Percentiles rank a stretch among this genome's conserved stretches.
Evolutionary conservation across 2,329 filamentous ascomycete species (phyloP).

Genomic region (Fusarium duplospermum): DNA sequence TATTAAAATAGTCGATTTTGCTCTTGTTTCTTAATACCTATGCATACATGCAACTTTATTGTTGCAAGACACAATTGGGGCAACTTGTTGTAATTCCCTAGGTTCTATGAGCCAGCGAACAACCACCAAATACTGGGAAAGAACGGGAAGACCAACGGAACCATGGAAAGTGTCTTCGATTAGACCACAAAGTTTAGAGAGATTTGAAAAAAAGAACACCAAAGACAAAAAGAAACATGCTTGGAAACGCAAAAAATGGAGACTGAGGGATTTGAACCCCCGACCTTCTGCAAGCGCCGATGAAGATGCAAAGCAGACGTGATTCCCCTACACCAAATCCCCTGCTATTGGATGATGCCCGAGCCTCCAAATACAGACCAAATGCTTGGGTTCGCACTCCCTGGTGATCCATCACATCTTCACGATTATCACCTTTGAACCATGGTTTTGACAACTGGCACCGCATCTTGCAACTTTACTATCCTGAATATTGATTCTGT

Average conservation of each 20-base stretch:
- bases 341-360: conserved; percentile 4
- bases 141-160: background rate
- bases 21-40: background rate
- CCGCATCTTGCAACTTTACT: background rate
- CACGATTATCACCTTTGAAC: no score
- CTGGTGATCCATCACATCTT: background rate
- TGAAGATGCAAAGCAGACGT: conserved; percentile 44
- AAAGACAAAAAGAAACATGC: background rate
- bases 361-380: background rate
- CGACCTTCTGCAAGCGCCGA: conserved; percentile 39
- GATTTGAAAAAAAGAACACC: no score
- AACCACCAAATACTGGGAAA: background rate
- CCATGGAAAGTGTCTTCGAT: no score
- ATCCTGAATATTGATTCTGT: background rate
- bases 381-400: background rate
- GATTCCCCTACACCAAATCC: conserved; percentile 47
- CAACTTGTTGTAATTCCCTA: background rate
- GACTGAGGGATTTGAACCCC: conserved; percentile 48
- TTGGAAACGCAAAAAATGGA: conserved; percentile 32
- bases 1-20: background rate
- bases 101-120: background rate
- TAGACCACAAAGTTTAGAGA: no score
- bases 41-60: accelerated
- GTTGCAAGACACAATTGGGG: background rate
- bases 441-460: background rate